These are phyloP conservation scores for Cinnamomum chago DNA, from an alignment of 164 flowering plant genomes.

Conservation along the genomic window DNA sequence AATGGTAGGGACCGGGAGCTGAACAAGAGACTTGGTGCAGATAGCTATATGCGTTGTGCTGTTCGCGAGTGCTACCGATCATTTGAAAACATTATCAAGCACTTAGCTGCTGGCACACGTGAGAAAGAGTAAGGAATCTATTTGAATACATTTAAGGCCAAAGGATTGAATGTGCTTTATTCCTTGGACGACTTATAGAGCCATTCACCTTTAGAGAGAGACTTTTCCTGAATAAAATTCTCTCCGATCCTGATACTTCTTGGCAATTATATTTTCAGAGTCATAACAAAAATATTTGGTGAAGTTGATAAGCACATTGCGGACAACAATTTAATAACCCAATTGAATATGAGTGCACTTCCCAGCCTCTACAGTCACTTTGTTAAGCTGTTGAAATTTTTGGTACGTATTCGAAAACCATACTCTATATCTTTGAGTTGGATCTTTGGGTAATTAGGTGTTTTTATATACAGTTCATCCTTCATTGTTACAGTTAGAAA, in stretches of 20 bases:
- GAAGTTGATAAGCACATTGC: slow-evolving; percentile 67
- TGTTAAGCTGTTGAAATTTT: slow-evolving; percentile 59
- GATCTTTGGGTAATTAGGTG: background rate
- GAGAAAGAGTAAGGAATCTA: slow-evolving; percentile 53
- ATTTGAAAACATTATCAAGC: slow-evolving; percentile 56
- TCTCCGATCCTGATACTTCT: background rate
- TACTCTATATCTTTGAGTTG: no score
- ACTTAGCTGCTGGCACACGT: slow-evolving; percentile 53
- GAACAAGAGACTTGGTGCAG: slow-evolving; percentile 62
- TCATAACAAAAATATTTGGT: slow-evolving; percentile 53
- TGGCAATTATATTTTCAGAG: slow-evolving; percentile 37
- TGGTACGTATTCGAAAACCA: slow-evolving; percentile 40
- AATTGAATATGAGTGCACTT: slow-evolving; percentile 73
- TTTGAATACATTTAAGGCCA: background rate
- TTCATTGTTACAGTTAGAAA: slow-evolving; percentile 43
- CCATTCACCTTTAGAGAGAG: no score
- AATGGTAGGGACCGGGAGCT: slow-evolving; percentile 79
- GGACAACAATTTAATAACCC: slow-evolving; percentile 41
- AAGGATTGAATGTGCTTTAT: background rate
- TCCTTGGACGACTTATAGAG: no score
- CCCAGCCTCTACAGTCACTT: slow-evolving; percentile 71
- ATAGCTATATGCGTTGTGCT: slow-evolving; percentile 79
- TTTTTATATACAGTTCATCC: background rate
- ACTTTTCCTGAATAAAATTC: no score
- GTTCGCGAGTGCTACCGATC: slow-evolving; percentile 88